phyloP scores from a whole-genome alignment of 148 eudicot species.

The Suaeda aralocaspica region DNA sequence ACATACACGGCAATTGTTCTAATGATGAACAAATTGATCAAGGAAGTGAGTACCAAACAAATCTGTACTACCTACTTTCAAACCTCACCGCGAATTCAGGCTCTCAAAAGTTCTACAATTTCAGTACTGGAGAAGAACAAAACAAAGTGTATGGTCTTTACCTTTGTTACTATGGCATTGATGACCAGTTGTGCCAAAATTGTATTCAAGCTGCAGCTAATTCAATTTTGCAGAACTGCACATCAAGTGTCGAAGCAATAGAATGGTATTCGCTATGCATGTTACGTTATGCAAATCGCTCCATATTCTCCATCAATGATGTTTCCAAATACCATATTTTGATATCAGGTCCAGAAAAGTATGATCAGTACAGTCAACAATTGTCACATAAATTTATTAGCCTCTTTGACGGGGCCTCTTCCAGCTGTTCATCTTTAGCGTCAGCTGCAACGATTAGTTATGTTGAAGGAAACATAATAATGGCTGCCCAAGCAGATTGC shows the following conservation, averaged over 20 bases:
- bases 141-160: slow-evolving; percentile 25
- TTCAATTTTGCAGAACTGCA: slow-evolving; percentile 15
- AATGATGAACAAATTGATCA: background rate
- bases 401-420: slow-evolving; percentile 11
- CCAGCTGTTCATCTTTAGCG: background rate
- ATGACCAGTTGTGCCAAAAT: slow-evolving; percentile 16
- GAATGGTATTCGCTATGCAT: slow-evolving; percentile 24
- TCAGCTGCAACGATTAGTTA: background rate
- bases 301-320: too few species aligned
- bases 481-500: slow-evolving; percentile 1
- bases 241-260: slow-evolving; percentile 18
- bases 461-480: background rate
- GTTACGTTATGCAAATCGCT: too few species aligned
- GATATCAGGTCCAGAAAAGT: slow-evolving; percentile 5
- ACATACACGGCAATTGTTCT: slow-evolving; percentile 14
- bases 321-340: background rate
- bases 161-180: slow-evolving; percentile 9
- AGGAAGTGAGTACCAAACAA: slow-evolving; percentile 15
- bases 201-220: slow-evolving; percentile 17
- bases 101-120: slow-evolving; percentile 11
- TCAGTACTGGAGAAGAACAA: background rate
- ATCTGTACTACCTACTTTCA: slow-evolving; percentile 11
- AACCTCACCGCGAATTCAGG: slow-evolving; percentile 18
- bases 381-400: slow-evolving; percentile 11
- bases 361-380: slow-evolving; percentile 7